Percentiles rank a stretch among this genome's conserved stretches.
phyloP scores from a whole-genome alignment of 371 early-diverging fungal species.

The Mortierella sp. region DNA sequence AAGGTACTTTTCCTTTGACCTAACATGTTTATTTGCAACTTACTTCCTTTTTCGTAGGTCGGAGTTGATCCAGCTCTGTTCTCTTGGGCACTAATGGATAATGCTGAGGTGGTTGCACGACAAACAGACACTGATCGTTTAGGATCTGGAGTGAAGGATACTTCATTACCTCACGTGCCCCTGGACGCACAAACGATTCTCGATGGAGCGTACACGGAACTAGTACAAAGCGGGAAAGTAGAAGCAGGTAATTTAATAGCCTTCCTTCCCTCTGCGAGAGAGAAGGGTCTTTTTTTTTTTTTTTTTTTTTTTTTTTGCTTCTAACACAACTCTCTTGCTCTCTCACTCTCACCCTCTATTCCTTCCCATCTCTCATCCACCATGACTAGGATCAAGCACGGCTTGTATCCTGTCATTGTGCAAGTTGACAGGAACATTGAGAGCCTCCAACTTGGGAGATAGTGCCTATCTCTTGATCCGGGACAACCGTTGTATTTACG shows the following conservation, averaged over 20 bases:
- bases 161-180: conserved; percentile 26
- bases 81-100: conserved; percentile 78
- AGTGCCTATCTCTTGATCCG: conserved; percentile 73
- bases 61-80: conserved; percentile 68
- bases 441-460: conserved; percentile 73
- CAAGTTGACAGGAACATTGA: conserved; percentile 69
- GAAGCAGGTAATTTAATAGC: conserved; percentile 57
- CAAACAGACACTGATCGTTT: conserved; percentile 42
- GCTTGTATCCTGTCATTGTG: conserved; percentile 74
- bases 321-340: background rate
- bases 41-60: conserved; percentile 24
- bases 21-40: conserved; percentile 4
- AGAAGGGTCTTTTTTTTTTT: background rate
- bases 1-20: no score
- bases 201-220: conserved; percentile 65
- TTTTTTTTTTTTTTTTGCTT: background rate
- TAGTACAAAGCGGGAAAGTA: conserved; percentile 66
- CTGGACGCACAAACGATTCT: conserved; percentile 70
- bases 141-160: conserved; percentile 2
- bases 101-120: conserved; percentile 69
- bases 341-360: background rate
- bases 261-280: no score
- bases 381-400: conserved; percentile 66
- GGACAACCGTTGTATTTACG: conserved; percentile 67
- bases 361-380: background rate